A percentile compares a stretch with the other conserved stretches of the same genome.
phyloP scores from a whole-genome alignment of 257 asterid species.

The Primulina huaijiensis region DNA sequence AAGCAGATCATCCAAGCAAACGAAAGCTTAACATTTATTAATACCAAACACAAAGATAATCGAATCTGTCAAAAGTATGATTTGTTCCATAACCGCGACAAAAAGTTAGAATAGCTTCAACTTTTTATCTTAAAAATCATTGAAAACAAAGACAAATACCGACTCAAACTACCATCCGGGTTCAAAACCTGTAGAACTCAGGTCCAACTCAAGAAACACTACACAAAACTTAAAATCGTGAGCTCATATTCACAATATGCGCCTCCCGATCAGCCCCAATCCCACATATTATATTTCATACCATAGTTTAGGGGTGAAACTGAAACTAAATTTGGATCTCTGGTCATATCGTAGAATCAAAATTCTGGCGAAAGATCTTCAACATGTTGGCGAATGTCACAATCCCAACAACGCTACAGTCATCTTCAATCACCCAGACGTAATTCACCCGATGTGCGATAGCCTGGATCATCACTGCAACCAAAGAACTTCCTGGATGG shows the following conservation, averaged over 20 bases:
- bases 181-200: neutral
- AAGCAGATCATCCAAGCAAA: no score
- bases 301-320: neutral
- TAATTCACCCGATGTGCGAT: constrained; percentile 75
- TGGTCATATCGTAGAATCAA: neutral
- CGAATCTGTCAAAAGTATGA: neutral
- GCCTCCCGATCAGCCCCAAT: neutral
- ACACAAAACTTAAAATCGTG: neutral
- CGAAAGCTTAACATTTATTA: no score
- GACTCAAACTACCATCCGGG: neutral
- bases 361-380: neutral
- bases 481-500: constrained; percentile 67
- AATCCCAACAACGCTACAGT: constrained; percentile 61
- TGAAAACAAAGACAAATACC: neutral
- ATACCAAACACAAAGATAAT: neutral
- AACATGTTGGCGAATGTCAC: neutral
- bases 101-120: neutral
- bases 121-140: neutral
- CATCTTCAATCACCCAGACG: constrained; percentile 92
- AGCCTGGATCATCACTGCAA: constrained; percentile 88
- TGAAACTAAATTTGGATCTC: constrained; percentile 11
- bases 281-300: neutral
- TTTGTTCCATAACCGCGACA: neutral
- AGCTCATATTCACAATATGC: neutral
- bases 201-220: neutral